A percentile compares a stretch with the other conserved stretches of the same genome.
These are phyloP conservation scores for Pulveroboletus sp. DNA, from an alignment of 768 basidiomycete species.

Conservation along the genomic window DNA sequence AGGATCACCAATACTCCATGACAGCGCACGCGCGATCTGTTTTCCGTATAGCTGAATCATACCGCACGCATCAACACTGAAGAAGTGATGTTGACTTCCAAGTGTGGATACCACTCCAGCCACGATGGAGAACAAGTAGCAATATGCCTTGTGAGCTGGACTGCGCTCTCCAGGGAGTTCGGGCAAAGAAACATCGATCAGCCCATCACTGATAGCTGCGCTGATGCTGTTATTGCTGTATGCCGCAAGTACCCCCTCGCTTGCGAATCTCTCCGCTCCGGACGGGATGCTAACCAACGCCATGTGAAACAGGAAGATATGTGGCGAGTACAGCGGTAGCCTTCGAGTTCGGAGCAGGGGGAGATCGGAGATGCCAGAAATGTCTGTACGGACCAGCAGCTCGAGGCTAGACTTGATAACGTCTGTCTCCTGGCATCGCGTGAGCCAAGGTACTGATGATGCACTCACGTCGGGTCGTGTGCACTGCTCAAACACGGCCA, in stretches of 20 bases:
- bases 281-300: conserved; percentile 71
- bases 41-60: conserved; percentile 83
- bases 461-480: conserved; percentile 64
- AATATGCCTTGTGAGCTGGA: conserved; percentile 80
- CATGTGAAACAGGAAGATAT: conserved; percentile 85
- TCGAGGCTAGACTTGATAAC: conserved; percentile 75
- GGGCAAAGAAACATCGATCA: conserved; percentile 62
- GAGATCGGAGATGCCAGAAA: conserved; percentile 68
- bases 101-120: conserved; percentile 66
- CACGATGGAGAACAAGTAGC: conserved; percentile 78
- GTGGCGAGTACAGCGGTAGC: conserved; percentile 69
- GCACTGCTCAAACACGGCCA: conserved; percentile 82
- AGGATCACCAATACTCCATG: conserved; percentile 79
- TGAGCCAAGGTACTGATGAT: conserved; percentile 75
- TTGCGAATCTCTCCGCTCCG: conserved; percentile 82
- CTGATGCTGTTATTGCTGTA: conserved; percentile 84
- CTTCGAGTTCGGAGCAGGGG: conserved; percentile 59
- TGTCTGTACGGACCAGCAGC: conserved; percentile 63
- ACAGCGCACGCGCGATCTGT: conserved; percentile 73
- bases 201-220: conserved; percentile 69
- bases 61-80: conserved; percentile 82
- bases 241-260: conserved; percentile 75
- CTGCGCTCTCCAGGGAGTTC: conserved; percentile 75
- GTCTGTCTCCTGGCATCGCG: conserved; percentile 76
- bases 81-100: conserved; percentile 68